Percentiles rank a stretch among this genome's conserved stretches.
Conservation (phyloP, 495 filamentous ascomycete genomes). For the Penicillium waksmanii region DNA sequence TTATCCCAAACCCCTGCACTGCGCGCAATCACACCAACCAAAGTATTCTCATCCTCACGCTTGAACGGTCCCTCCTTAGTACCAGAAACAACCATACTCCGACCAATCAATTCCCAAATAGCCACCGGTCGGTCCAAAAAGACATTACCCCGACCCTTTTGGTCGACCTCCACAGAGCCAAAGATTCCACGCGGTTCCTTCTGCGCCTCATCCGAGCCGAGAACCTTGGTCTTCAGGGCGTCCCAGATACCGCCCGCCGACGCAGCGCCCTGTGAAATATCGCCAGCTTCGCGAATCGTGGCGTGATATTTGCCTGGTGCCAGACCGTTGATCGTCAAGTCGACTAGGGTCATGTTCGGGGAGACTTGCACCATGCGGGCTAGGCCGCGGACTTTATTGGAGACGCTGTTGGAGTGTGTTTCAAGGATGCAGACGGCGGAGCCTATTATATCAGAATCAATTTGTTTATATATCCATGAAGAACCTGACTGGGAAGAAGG, state of each 20-base stretch:
- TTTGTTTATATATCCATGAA: conserved; percentile 2
- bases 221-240: conserved; percentile 51
- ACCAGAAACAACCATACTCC: conserved; percentile 80
- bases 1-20: conserved; percentile 98
- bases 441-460: conserved; percentile 47
- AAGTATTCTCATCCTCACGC: conserved; percentile 75
- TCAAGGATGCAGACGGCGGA: conserved; percentile 97
- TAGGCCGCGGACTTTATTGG: conserved; percentile 72
- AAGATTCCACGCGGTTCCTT: conserved; percentile 66
- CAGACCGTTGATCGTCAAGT: conserved; percentile 87
- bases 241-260: conserved; percentile 88
- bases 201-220: conserved; percentile 38
- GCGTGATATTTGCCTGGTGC: conserved; percentile 78
- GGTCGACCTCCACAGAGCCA: conserved; percentile 71
- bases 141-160: conserved; percentile 65
- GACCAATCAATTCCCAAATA: conserved; percentile 94
- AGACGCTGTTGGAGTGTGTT: conserved; percentile 66
- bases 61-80: conserved; percentile 52
- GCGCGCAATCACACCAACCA: conserved; percentile 90
- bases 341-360: conserved; percentile 75
- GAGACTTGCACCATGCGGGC: conserved; percentile 82
- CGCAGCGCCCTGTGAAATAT: conserved; percentile 80
- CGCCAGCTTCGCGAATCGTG: conserved; percentile 82
- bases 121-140: conserved; percentile 81
- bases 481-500: no score